Evolutionary conservation across 495 filamentous ascomycete species (phyloP), one percentile per base, ranked within the genome.

Genomic region (Hyaloscypha bicolor): DNA sequence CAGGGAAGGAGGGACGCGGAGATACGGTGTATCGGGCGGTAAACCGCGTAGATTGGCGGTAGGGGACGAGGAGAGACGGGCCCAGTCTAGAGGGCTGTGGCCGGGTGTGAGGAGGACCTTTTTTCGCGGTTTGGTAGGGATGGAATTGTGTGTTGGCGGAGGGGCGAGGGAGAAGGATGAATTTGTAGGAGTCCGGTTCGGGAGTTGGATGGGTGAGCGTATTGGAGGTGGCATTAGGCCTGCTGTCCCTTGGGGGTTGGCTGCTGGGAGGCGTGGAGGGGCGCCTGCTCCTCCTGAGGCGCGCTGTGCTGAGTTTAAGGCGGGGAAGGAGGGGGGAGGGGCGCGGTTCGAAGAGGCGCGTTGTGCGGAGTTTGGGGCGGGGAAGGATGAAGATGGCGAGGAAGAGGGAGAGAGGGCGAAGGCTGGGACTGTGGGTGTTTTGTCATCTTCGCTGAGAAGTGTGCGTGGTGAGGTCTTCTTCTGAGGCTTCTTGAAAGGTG

Each of bases 21-120:
- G 76, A 75, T 84, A 86, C 1, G 79, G 76, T 0, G 78, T 75
- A 0, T 67, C 72, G 0, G 76, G 67, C 2, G 81, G 76, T 0
- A 85, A 72, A 62, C 87, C 87, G 32, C 89, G 87, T 11, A 96
- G 87, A 69, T 91, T 87, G 55, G 84, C 84, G 6, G 82, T 79
- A 4, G 91, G 89, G 59, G 85, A 82, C n/a, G 81, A 79, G 2
- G 86, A 83, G 1, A 96, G 85, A 16, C 88, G 86, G 31, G 95
- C 95, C 95, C 95, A 99, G 83, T 99, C 95, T 6, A 99, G 88
- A 0, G 95, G 95, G 1, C 91, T 94, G 81, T 91, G 93, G 45
- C 95, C 95, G 0, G 95, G 95, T 35, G 86, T 82, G 37, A 99
- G 88, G 19, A 89, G 79, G 25, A 96, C 91, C 70, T 91, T 87